These are phyloP conservation scores for Aspergillus latus DNA, from an alignment of 2,329 filamentous ascomycete species.

Conservation along the genomic window DNA sequence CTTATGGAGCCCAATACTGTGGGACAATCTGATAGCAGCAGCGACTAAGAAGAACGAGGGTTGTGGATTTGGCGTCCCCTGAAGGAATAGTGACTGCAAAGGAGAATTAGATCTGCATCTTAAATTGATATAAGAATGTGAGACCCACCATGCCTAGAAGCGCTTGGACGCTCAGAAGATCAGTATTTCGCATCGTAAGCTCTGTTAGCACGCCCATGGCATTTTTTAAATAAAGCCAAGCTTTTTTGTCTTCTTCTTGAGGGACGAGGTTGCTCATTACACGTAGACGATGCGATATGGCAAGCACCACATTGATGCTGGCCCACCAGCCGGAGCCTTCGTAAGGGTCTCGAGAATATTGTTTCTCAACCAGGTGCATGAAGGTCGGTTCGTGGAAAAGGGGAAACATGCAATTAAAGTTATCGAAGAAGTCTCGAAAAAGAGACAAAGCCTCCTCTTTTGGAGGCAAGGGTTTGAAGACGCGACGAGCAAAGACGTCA, in stretches of 20 bases:
- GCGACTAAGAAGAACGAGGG: constrained; percentile 89
- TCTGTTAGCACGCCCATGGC: constrained; percentile 91
- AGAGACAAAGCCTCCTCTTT: constrained; percentile 86
- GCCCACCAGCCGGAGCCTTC: constrained; percentile 98
- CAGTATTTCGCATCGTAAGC: constrained; percentile 92
- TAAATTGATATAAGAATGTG: not conserved
- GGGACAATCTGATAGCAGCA: constrained; percentile 83
- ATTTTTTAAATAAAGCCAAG: constrained; percentile 95
- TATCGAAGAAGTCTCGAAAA: constrained; percentile 92
- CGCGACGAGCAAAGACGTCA: constrained; percentile 80
- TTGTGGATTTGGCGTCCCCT: constrained; percentile 95
- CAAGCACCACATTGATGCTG: constrained; percentile 87
- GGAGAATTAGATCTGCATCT: not conserved
- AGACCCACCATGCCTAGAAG: constrained; percentile 74
- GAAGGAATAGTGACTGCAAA: constrained; percentile 73
- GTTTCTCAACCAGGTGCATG: constrained; percentile 92
- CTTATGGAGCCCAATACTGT: constrained; percentile 95
- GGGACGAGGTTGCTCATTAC: constrained; percentile 94
- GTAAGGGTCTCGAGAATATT: constrained; percentile 90
- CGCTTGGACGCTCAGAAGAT: constrained; percentile 91
- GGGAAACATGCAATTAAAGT: constrained; percentile 99
- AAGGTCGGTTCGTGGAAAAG: constrained; percentile 97
- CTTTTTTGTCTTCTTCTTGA: constrained; percentile 87
- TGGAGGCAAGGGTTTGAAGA: constrained; percentile 79
- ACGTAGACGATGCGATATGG: constrained; percentile 87